Evolutionary conservation across 2,329 filamentous ascomycete species (phyloP).

Genomic region (Fusarium setosum): DNA sequence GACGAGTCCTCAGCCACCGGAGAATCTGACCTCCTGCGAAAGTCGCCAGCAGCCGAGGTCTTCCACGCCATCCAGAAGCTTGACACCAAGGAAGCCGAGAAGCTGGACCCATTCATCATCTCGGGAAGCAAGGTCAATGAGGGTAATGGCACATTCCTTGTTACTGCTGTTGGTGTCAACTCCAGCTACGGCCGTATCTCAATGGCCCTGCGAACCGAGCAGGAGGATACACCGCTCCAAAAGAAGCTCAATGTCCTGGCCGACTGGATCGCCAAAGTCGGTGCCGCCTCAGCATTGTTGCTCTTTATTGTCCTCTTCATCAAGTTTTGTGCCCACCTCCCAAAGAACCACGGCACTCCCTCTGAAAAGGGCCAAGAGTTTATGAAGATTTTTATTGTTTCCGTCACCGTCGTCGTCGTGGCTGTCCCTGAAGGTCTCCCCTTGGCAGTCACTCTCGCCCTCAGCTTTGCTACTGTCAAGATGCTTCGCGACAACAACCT

Average conservation of each 20-base stretch:
- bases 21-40: constrained; percentile 79
- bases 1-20: constrained; percentile 81
- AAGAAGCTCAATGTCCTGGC: constrained; percentile 58
- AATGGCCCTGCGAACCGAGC: constrained; percentile 64
- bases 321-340: constrained; percentile 76
- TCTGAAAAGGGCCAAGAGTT: constrained; percentile 69
- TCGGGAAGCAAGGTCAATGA: constrained; percentile 66
- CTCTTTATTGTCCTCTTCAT: constrained; percentile 84
- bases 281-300: constrained; percentile 75
- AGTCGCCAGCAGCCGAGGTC: constrained; percentile 69
- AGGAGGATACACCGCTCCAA: constrained; percentile 65
- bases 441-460: constrained; percentile 73
- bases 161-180: constrained; percentile 66
- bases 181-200: constrained; percentile 66
- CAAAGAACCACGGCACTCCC: constrained; percentile 58
- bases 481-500: constrained; percentile 79
- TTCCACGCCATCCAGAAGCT: constrained; percentile 62
- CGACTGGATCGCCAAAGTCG: constrained; percentile 53
- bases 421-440: constrained; percentile 75
- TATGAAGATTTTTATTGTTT: constrained; percentile 72
- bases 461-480: constrained; percentile 76
- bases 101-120: constrained; percentile 74
- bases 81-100: constrained; percentile 52
- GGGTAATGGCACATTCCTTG: constrained; percentile 64
- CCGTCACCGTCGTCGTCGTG: constrained; percentile 74